phyloP scores from a whole-genome alignment of 176 grass and related monocot species.

The Luzula sylvatica region DNA sequence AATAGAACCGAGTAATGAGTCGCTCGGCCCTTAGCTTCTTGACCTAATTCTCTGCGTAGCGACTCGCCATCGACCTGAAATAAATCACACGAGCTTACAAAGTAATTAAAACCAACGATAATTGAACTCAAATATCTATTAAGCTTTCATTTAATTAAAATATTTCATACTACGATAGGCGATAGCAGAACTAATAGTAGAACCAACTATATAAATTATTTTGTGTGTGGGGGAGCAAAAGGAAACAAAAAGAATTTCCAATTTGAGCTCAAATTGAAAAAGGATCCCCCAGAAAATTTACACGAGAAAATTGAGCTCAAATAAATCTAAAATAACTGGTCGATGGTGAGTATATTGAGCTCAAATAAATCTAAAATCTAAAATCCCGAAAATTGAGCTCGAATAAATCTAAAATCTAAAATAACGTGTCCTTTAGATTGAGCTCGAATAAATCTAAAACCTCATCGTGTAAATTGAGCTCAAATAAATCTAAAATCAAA shows the following conservation, averaged over 20 bases:
- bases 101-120: neutral
- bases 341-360: too few relatives aligned
- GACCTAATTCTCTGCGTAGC: conserved; percentile 1
- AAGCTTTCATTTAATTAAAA: too few relatives aligned
- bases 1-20: conserved; percentile 40
- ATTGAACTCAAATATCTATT: neutral
- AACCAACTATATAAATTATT: too few relatives aligned
- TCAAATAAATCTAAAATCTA: too few relatives aligned
- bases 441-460: conserved; percentile 1
- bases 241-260: neutral
- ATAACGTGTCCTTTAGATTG: too few relatives aligned
- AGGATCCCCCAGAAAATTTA: neutral
- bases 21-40: neutral
- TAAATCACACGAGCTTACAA: conserved; percentile 10
- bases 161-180: too few relatives aligned
- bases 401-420: too few relatives aligned
- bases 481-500: too few relatives aligned
- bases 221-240: neutral
- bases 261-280: conserved; percentile 2
- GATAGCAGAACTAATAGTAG: too few relatives aligned
- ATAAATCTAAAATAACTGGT: neutral
- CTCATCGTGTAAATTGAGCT: too few relatives aligned
- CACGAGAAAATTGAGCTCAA: neutral
- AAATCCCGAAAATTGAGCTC: too few relatives aligned
- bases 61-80: conserved; percentile 12